Evolutionary conservation across 148 eudicot species (phyloP).

Genomic region (Rhododendron mucronatum): DNA sequence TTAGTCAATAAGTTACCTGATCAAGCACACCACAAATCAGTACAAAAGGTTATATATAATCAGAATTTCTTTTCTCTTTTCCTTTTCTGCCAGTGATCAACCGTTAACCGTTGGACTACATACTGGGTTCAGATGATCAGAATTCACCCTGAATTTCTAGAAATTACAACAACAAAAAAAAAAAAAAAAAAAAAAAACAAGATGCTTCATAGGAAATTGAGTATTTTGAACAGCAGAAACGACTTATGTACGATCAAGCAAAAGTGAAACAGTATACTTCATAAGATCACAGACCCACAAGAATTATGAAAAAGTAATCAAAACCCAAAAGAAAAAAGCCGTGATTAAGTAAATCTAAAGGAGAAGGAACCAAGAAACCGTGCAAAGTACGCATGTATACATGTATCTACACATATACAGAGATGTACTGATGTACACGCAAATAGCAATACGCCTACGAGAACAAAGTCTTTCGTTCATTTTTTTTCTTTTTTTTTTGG

Average conservation of each 20-base stretch:
- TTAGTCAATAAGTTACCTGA: background rate
- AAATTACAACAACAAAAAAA: background rate
- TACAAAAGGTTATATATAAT: background rate
- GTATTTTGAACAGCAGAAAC: background rate
- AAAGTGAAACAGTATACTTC: background rate
- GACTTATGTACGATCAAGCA: background rate
- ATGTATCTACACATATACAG: background rate
- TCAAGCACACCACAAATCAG: slow-evolving; percentile 12
- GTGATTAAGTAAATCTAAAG: slow-evolving; percentile 4
- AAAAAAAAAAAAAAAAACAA: background rate
- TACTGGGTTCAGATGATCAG: background rate
- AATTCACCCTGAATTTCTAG: background rate
- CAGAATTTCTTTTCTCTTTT: background rate
- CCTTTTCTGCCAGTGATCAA: background rate
- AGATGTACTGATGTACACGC: background rate
- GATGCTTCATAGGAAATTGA: background rate
- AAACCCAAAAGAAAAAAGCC: background rate
- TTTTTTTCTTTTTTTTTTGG: background rate
- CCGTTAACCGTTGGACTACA: background rate
- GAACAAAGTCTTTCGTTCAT: background rate
- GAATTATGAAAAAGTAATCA: background rate
- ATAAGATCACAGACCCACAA: background rate
- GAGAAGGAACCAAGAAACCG: background rate
- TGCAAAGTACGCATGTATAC: background rate
- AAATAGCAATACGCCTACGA: slow-evolving; percentile 1